Evolutionary conservation across 2,329 filamentous ascomycete genomes (phyloP), one percentile per base, ranked within the genome.

Genomic region (Colletotrichum navitas): DNA sequence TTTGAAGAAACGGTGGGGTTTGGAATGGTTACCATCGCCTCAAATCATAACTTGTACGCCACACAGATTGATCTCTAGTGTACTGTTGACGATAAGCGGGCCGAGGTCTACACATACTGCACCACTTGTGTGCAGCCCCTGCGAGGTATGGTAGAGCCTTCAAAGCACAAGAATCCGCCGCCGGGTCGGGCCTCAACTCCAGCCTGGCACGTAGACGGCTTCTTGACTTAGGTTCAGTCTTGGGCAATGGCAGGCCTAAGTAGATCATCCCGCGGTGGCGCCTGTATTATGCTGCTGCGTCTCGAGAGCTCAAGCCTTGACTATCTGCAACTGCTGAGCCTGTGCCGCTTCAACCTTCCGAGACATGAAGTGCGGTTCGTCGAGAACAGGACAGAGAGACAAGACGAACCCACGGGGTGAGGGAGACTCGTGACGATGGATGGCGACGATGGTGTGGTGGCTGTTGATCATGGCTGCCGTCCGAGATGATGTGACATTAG

Each of bases 251-350:
- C 45, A 71, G 43, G 36, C 55, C 64, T 63, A 29, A 21, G 26
- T 58, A 51, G 43, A 45, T 58, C 26, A 39, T 63, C 51, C 41
- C 36, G 32, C 52, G 16, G 56, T 39, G 12, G 29, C 43, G 52
- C 39, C 66, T 64, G 47, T 43, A 69, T 69, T 47, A 43, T 72
- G 32, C 49, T 56, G 39, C 54, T 49, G 41, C 64, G 60, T 70
- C 64, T 70, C 65, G 68, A 59, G 51, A 45, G 24, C 21, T 61
- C 24, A 52, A 71, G 58, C 58, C 52, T 63, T 55, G 63, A 66
- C 63, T 66, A 32, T 60, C 41, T 36, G 21, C 51, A 29, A 45
- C 43, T 58, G 51, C 56, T 71, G 36, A 51, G 56, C 29, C 55
- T 62, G 56, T 39, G 47, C 32, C 12, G 34, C 39, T 49, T n/a